Evolutionary conservation across 495 filamentous ascomycete species (phyloP), one percentile per base, ranked within the genome.

Genomic region (Amniculicola lignicola): DNA sequence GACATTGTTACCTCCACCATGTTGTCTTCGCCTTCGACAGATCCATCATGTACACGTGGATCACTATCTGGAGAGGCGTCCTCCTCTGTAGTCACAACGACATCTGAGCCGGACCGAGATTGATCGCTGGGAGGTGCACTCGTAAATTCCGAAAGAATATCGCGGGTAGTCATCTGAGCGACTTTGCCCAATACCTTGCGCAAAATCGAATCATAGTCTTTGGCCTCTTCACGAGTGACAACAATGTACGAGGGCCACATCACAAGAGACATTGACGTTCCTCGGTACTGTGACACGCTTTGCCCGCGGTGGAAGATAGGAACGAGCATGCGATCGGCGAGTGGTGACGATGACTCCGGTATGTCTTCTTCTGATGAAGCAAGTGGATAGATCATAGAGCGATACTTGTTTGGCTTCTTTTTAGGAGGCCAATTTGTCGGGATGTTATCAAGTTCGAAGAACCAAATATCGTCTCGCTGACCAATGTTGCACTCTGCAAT

Each of bases 1-100:
- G 78, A 79, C 88, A 94, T 91, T 0, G 87, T 88, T 19, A 98
- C 83, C 66, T 96, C 87, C 2, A 97, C 89, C 57, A 95, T 82
- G 43, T 87, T 89, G 58, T 96, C 90, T 68, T 96, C 92, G 4
- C 88, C 89, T 58, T 90, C 85, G 10, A 95, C 82, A 6, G 90
- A 95, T 0, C 74, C 75, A 18, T 86, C 84, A 57, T 86, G 78
- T 41, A 95, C 75, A 59, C 83, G 84, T 5, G 81, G 78, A 56
- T 86, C 87, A 14, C 77, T 81, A 2, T 83, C 76, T 12, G 81
- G 87, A 52, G 87, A 80, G 1, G 78, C 82, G 67, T 93, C 89
- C 18, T 90, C 90, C 28, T 82, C 79, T 22, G 79, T 84, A 42
- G 83, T 83, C 5, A 88, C 74, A 23, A 90, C 79, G 12, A 85